phyloP scores from a whole-genome alignment of 768 basidiomycete genomes.

The Termitomyces sp. region DNA sequence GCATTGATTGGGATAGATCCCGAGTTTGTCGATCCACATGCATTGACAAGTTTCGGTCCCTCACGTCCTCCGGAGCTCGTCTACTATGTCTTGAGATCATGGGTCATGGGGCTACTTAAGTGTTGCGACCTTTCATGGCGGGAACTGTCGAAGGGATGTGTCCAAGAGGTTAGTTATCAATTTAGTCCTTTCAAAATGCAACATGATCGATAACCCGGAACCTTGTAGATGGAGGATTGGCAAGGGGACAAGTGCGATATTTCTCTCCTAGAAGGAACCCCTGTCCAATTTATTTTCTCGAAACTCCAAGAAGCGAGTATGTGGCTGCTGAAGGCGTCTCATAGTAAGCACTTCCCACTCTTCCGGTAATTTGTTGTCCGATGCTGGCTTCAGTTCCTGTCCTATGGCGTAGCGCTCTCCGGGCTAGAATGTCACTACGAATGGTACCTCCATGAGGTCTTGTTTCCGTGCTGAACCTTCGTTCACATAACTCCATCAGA shows the following conservation, averaged over 20 bases:
- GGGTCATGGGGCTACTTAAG: slow-evolving; percentile 66
- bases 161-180: slow-evolving; percentile 64
- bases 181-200: neutral
- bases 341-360: slow-evolving; percentile 28
- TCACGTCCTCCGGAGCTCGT: slow-evolving; percentile 57
- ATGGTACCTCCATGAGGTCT: slow-evolving; percentile 33
- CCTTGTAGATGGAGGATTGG: slow-evolving; percentile 76
- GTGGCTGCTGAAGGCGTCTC: slow-evolving; percentile 49
- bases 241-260: slow-evolving; percentile 87
- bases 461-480: neutral
- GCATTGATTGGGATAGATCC: slow-evolving; percentile 56
- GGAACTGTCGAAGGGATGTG: slow-evolving; percentile 69
- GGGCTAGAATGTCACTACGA: slow-evolving; percentile 49
- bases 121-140: slow-evolving; percentile 79
- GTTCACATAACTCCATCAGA: slow-evolving; percentile 22
- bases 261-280: slow-evolving; percentile 60
- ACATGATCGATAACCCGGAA: neutral
- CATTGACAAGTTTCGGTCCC: slow-evolving; percentile 27
- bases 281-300: slow-evolving; percentile 45
- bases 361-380: neutral
- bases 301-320: slow-evolving; percentile 53
- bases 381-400: slow-evolving; percentile 29
- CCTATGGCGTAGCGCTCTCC: slow-evolving; percentile 47
- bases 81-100: slow-evolving; percentile 62
- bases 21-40: slow-evolving; percentile 33